These are phyloP conservation scores for Westerdykella ornata DNA, from an alignment of 2,329 filamentous ascomycete species.

Conservation along the genomic window DNA sequence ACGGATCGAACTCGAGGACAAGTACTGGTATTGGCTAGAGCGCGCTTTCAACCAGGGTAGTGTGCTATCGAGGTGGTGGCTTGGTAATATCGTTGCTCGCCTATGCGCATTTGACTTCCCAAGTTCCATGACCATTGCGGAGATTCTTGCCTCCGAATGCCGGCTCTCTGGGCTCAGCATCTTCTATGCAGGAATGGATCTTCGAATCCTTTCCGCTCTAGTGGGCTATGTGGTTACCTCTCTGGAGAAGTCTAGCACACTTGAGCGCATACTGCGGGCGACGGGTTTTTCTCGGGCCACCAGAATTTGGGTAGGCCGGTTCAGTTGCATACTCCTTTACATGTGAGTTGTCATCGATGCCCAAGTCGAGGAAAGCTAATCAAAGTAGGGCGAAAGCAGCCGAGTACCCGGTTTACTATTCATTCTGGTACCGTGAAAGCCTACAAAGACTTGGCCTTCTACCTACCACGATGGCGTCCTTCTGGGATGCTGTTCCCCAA, in stretches of 20 bases:
- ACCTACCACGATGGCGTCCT: slow-evolving; percentile 9
- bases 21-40: slow-evolving; percentile 10
- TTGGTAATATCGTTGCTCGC: neutral
- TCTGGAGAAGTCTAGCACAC: slow-evolving; percentile 18
- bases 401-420: slow-evolving; percentile 10
- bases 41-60: slow-evolving; percentile 27
- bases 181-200: slow-evolving; percentile 23
- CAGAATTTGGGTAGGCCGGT: too few relatives aligned
- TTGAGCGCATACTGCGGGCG: slow-evolving; percentile 22
- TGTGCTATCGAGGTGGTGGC: neutral
- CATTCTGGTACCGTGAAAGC: slow-evolving; percentile 27
- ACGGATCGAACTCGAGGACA: slow-evolving; percentile 21
- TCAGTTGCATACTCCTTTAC: too few relatives aligned
- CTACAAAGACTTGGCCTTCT: slow-evolving; percentile 29
- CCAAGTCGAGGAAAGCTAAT: too few relatives aligned
- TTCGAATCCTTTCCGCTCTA: slow-evolving; percentile 18
- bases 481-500: too few relatives aligned
- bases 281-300: slow-evolving; percentile 14
- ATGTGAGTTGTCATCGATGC: too few relatives aligned
- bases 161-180: slow-evolving; percentile 16
- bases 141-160: slow-evolving; percentile 21
- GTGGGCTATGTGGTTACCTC: slow-evolving; percentile 13
- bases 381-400: too few relatives aligned
- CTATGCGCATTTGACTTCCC: slow-evolving; percentile 21
- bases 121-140: slow-evolving; percentile 17